Evolutionary conservation across 129 eudicot species (phyloP), one percentile per base, ranked within the genome.

Genomic region (Dittrichia graveolens): DNA sequence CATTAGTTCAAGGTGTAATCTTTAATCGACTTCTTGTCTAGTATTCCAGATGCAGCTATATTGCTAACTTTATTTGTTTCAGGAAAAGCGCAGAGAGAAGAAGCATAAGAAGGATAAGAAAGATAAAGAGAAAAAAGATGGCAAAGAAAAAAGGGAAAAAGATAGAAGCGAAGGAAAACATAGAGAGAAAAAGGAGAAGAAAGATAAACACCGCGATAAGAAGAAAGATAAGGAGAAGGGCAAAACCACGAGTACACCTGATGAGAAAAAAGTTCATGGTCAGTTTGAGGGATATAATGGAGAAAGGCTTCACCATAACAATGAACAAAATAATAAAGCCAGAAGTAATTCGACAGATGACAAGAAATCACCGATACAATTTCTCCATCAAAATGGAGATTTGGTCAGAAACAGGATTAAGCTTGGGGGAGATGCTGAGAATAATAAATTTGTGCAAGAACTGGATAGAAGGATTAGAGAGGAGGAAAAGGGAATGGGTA

Each of bases 71-170:
- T 8, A 5, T 19, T 18, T 7, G 9, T 82, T 69, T 61, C 83
- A 89, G 96, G 89, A 84, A 74, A 89, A 86, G 62, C 80, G 61
- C 55, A 89, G 75, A 78, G 89, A 89, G 85, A 83, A 82, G 77
- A 89, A 89, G 64, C 89, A 78, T 50, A 86, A 88, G 77, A 88
- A 86, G 83, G 92, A 89, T 52, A 89, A 85, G 59, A 85, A 79
- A 76, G 92, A 84, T 57, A 89, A 78, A 78, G 92, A 86, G 46
- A 89, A 81, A 71, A 82, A 72, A 75, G 91, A 89, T 58, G 79
- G 85, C 14, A 86, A 84, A 72, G 87, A 81, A n/a, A 85, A 79
- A 77, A 61, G 64, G 61, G 96, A 86, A 54, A 89, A 76, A 67
- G 86, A 83, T 55, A 83, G 73, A 82, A 85, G 86, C 35, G 82